These are phyloP conservation scores for Barnettozyma sp. DNA, from an alignment of 805 yeast species.

Conservation along the genomic window DNA sequence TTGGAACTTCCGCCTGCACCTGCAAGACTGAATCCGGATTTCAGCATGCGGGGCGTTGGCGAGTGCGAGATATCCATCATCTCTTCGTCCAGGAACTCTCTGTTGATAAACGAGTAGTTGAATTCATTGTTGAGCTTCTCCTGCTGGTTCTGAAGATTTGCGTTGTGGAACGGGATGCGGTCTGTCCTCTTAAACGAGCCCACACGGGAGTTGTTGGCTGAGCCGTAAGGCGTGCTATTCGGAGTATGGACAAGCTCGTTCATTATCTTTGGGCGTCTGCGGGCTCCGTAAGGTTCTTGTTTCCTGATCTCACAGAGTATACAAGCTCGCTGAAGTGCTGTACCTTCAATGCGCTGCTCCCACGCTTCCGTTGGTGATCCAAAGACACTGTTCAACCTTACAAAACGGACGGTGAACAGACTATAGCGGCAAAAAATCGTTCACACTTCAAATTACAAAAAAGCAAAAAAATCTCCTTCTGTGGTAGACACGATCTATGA, in stretches of 20 bases:
- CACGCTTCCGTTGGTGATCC: too few species aligned
- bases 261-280: too few species aligned
- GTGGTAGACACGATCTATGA: too few species aligned
- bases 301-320: too few species aligned
- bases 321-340: too few species aligned
- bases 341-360: too few species aligned
- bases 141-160: slow-evolving; percentile 4
- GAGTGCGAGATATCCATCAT: slow-evolving; percentile 4
- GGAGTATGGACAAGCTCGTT: slow-evolving; percentile 11
- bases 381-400: too few species aligned
- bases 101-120: slow-evolving; percentile 22
- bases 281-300: too few species aligned
- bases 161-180: slow-evolving; percentile 9
- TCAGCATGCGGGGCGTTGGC: background rate
- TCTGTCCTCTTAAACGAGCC: slow-evolving; percentile 5
- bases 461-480: too few species aligned
- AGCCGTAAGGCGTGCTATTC: slow-evolving; percentile 6
- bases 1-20: slow-evolving; percentile 2
- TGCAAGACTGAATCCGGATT: slow-evolving; percentile 3
- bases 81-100: slow-evolving; percentile 20
- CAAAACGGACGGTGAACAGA: too few species aligned
- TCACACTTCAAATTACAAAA: too few species aligned
- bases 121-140: slow-evolving; percentile 6
- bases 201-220: slow-evolving; percentile 4
- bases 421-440: too few species aligned